Base-by-base conservation (phyloP, 768 basidiomycete genomes). In the Rhodotorula kratochvilovae region DNA sequence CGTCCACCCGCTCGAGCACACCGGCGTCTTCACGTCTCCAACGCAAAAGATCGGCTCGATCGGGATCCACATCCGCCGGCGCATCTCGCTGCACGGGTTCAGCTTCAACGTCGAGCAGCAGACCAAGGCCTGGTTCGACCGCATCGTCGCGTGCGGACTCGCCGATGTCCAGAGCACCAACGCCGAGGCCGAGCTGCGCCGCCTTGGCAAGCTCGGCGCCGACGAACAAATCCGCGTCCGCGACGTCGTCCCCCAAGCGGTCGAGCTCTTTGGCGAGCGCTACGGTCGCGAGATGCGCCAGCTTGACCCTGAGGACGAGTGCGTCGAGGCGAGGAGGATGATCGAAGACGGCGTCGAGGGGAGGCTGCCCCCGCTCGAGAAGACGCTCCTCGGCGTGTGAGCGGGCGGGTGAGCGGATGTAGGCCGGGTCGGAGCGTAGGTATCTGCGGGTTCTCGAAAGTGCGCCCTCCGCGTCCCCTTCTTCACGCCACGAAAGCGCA, bases 41-140 rank as follows among this genome's bases (percentile, higher is more conserved):
- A 81, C 81, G 42, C 89, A 89, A 57, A 99, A 98, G 81, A 84
- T 99, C 76, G 92, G 87, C 27, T 98, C 95, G 77, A 95, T 99
- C 63, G 96, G 96, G 55, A 92, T 99, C 63, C 93, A 97, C 80
- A 88, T 98, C 64, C 88, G 93, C 66, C 94, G 97, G 78, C 86
- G 95, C 55, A 85, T 99, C 66, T 95, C 96, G 55, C 89, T 88
- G 35, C 96, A 99, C 79, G 96, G 96, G 2, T 96, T 99, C 81
- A 87, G 93, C 2, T 82, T 97, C 79, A 99, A 99, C 80, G 83
- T 97, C 69, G 91, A 92, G 0, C 81, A 80, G 39, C 89, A 96
- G 73, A 92, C 92, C 8, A 79, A 87, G 35, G 73, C 82, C 33
- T 98, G 95, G 95, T 97, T 99, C 78, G 84, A 89, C 76, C 83